Evolutionary conservation across 352 stramenopile genomes (phyloP).

Genomic region (Blastocystis sp.): DNA sequence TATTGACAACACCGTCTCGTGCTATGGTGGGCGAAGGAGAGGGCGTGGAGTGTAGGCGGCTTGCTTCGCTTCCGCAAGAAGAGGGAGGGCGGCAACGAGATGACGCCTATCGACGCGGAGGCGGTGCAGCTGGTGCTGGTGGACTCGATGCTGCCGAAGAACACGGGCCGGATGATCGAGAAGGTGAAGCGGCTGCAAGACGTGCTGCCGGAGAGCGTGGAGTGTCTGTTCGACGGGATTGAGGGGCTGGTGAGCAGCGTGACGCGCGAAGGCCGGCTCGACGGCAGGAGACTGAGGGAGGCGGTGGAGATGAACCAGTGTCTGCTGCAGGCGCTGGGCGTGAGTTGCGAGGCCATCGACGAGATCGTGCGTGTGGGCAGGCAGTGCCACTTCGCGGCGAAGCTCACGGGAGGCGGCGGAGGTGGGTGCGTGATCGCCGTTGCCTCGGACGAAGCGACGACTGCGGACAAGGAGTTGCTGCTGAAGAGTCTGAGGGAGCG

Average conservation of each 20-base stretch:
- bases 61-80: conserved; percentile 80
- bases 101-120: conserved; percentile 76
- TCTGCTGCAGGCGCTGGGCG: conserved; percentile 79
- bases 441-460: too few species aligned
- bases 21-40: conserved; percentile 73
- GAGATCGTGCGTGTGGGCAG: conserved; percentile 77
- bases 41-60: conserved; percentile 73
- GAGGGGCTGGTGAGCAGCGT: conserved; percentile 76
- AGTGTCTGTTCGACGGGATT: conserved; percentile 80
- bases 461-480: too few species aligned
- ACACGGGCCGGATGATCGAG: conserved; percentile 81
- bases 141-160: conserved; percentile 84
- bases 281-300: conserved; percentile 73
- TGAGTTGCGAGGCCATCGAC: conserved; percentile 82
- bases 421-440: conserved; percentile 84
- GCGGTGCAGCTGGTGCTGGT: conserved; percentile 77
- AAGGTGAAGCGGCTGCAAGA: conserved; percentile 79
- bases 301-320: conserved; percentile 79
- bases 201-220: conserved; percentile 73
- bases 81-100: conserved; percentile 74
- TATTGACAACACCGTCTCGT: conserved; percentile 85
- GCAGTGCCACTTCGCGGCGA: conserved; percentile 77
- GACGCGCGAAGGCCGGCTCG: conserved; percentile 71
- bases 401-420: conserved; percentile 82
- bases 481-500: too few species aligned